phyloP scores from a whole-genome alignment of 2,329 filamentous ascomycete genomes.

The Phyllosticta paracitricarpa region DNA sequence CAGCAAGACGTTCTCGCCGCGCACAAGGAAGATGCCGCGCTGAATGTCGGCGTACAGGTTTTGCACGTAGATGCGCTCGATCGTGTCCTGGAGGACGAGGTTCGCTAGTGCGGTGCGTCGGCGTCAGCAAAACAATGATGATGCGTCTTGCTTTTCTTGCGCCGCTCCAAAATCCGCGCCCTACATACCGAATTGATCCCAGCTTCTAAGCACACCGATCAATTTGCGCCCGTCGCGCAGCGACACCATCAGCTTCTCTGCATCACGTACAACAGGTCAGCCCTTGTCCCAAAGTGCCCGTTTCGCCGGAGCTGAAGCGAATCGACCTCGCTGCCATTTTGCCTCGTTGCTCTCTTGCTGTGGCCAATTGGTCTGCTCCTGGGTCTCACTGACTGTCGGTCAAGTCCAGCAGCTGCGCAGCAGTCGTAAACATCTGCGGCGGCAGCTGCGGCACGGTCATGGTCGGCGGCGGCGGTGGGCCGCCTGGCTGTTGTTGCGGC shows the following conservation, averaged over 20 bases:
- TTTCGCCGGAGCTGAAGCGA: neutral
- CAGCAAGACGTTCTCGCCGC: slow-evolving; percentile 93
- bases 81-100: slow-evolving; percentile 83
- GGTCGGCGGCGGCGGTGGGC: slow-evolving; percentile 18
- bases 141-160: neutral
- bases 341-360: neutral
- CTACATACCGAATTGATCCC: slow-evolving; percentile 86
- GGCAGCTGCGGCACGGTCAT: slow-evolving; percentile 55
- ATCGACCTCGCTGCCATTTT: neutral
- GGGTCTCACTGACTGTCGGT: slow-evolving; percentile 72
- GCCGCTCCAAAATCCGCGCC: neutral
- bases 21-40: slow-evolving; percentile 80
- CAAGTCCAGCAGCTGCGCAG: slow-evolving; percentile 86
- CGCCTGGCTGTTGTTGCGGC: neutral
- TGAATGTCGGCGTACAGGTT: slow-evolving; percentile 73
- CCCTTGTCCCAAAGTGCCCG: slow-evolving; percentile 7
- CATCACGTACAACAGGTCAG: slow-evolving; percentile 15
- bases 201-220: slow-evolving; percentile 83
- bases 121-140: neutral
- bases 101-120: slow-evolving; percentile 48
- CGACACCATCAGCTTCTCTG: slow-evolving; percentile 90
- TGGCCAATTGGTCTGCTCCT: neutral
- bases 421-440: slow-evolving; percentile 97
- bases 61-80: slow-evolving; percentile 73
- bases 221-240: slow-evolving; percentile 90